Percentiles rank a stretch among this genome's conserved stretches.
These are phyloP conservation scores for Komagataella mondaviorum DNA, from an alignment of 805 yeast species.

Conservation along the genomic window DNA sequence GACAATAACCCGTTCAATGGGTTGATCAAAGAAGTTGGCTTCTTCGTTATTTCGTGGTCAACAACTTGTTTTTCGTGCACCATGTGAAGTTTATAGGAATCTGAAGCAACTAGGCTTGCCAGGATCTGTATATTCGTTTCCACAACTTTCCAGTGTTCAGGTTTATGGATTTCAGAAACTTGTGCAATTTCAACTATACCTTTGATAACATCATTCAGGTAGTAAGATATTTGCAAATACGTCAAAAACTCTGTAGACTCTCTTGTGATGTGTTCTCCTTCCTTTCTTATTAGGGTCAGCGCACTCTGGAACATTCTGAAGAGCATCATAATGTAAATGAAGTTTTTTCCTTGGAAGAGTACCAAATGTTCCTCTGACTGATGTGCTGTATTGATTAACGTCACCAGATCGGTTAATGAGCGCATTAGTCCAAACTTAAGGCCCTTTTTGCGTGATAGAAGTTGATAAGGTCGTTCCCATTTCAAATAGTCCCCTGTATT, in stretches of 20 bases:
- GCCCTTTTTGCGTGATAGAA: neutral
- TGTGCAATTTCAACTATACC: constrained; percentile 9
- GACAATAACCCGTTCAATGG: constrained; percentile 49
- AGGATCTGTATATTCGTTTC: constrained; percentile 6
- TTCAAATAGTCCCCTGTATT: constrained; percentile 11
- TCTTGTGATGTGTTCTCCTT: constrained; percentile 55
- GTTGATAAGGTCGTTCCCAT: constrained; percentile 3
- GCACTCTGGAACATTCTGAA: constrained; percentile 44
- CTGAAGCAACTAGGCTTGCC: neutral
- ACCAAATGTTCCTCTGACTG: constrained; percentile 4
- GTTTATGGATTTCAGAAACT: constrained; percentile 12
- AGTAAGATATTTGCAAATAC: constrained; percentile 24
- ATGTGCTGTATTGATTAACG: neutral
- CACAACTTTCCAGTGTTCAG: constrained; percentile 3
- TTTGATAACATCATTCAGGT: neutral
- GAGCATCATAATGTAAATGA: constrained; percentile 29
- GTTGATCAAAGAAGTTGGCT: constrained; percentile 41
- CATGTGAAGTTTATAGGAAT: neutral
- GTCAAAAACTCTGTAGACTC: constrained; percentile 37
- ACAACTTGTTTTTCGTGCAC: constrained; percentile 8
- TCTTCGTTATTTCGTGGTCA: constrained; percentile 23
- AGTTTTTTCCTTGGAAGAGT: constrained; percentile 20
- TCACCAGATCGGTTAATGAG: neutral
- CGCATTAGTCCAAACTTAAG: neutral
- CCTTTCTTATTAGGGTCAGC: constrained; percentile 40